Base-by-base conservation (phyloP, 495 filamentous ascomycete species). In the Talaromyces wortmannii region DNA sequence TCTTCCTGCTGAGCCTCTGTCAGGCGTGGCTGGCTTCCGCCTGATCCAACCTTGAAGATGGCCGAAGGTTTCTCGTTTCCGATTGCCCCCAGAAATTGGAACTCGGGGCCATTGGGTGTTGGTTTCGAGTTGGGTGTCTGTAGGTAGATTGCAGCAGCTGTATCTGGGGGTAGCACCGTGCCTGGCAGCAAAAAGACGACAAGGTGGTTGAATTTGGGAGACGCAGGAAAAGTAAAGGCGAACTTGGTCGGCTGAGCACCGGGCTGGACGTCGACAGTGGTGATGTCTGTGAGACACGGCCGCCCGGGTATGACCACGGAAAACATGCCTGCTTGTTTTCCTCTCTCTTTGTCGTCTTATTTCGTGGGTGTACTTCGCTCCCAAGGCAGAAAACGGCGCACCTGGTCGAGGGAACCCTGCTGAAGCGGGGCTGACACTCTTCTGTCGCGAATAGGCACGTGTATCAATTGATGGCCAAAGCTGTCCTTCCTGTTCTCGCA, bases 151-250 rank as follows among this genome's bases (percentile, higher is more conserved):
- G 89, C 90, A 7, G 92, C 94, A 3, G 88, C 91, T 45, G 88
- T 88, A 60, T 82, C 81, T 4, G 77, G 77, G 0, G 92, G 91
- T 0, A 98, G 79, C 31, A 77, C 67, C 7, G 83, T 78, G 48
- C 88, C 89, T 2, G 94, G 94, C 6, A 96, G 84, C 42, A 97
- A 74, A 77, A 99, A 97, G 58, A 96, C 83, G 58, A 89, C 87
- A 52, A 99, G 72, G 59, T 97, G 90, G 45, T 77, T 80, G 77
- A 95, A 91, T 23, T 72, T 48, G 0, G 83, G 78, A n/a, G 58
- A 59, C 6, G 77, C 60, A 1, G 83, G 76, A 62, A 89, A 75
- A 31, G 72, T 70, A 72, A 89, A 88, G 48, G 84, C 79, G 67
- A 83, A 87, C 70, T 88, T 84, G 10, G 83, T 86, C 7, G 80